phyloP scores from a whole-genome alignment of 768 basidiomycete genomes.

The Pulveroboletus frians region DNA sequence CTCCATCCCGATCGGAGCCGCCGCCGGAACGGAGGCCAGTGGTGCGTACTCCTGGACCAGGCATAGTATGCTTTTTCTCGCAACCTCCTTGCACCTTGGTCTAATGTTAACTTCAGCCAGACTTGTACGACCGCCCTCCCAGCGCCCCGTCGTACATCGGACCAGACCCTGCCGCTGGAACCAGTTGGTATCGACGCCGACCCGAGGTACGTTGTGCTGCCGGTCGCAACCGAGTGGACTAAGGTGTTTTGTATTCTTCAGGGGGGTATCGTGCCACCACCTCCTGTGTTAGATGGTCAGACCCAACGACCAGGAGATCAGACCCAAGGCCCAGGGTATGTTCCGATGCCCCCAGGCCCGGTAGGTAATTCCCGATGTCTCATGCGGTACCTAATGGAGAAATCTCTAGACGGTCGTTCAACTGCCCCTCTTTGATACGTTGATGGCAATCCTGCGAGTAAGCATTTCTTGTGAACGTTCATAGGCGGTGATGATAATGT shows the following conservation, averaged over 20 bases:
- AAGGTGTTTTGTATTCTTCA: conserved; percentile 4
- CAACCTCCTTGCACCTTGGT: not conserved
- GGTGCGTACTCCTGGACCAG: conserved; percentile 20
- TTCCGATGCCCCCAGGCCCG: conserved; percentile 48
- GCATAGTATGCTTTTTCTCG: conserved; percentile 13
- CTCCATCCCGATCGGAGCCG: conserved; percentile 6
- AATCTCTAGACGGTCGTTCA: conserved; percentile 51
- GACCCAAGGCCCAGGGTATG: conserved; percentile 30
- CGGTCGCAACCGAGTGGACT: not conserved
- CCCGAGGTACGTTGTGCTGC: conserved; percentile 14
- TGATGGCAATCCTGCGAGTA: conserved; percentile 66
- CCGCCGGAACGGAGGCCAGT: conserved; percentile 13
- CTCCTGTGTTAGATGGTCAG: conserved; percentile 17
- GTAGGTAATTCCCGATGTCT: conserved; percentile 34
- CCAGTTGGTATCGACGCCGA: conserved; percentile 23
- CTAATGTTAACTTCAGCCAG: conserved; percentile 18
- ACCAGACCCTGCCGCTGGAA: conserved; percentile 11
- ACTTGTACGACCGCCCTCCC: conserved; percentile 22
- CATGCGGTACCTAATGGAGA: conserved; percentile 1
- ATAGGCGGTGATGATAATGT: conserved; percentile 6
- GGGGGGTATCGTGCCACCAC: conserved; percentile 24
- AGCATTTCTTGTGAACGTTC: conserved; percentile 14
- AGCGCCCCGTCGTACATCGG: conserved; percentile 23
- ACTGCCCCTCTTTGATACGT: conserved; percentile 61
- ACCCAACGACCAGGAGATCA: conserved; percentile 21